Base-by-base conservation (phyloP, 148 eudicot species). In the Amaranthus hypochondriacus region DNA sequence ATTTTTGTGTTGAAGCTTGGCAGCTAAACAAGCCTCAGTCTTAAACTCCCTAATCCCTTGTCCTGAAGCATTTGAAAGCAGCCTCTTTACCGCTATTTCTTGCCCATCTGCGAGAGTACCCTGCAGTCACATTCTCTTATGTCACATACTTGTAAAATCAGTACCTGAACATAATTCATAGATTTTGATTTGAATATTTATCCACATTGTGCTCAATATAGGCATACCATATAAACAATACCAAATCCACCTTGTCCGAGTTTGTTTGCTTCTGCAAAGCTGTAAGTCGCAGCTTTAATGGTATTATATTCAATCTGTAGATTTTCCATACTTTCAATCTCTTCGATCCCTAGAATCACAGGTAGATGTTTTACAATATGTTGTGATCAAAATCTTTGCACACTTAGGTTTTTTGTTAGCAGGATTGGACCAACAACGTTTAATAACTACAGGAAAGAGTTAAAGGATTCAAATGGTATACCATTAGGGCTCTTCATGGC, bases 171-270 rank as follows among this genome's bases (percentile, higher is more conserved):
- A 7, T 2, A 44, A n/a, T 14, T 50, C 0, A 44, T 56, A 4
- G 56, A 5, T 5, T 48, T 18, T 68, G 71, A 6, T 9, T 8
- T 50, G 12, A 3, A 21, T 48, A 5, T 55, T 65, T 4, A 46
- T 52, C 44, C 47, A 6, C 11, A 73, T 55, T 18, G 7, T 51
- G 28, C n/a, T 5, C 39, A 28, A 28, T 28, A 28, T 56, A 5
- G 39, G 39, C 71, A 15, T 78, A 78, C 81, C 76, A 66, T 53
- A 55, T 78, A 78, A 67, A 78, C 76, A 50, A 72, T 66, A 51
- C 81, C 81, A 52, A 78, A 78, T 72, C 76, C 81, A 51, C 81
- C 81, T 67, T 78, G 72, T 39, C 81, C 81, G 51, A 78, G 76
- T 68, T 72, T 78, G 48, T 78, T 78, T 48, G 52, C 61, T 4